Evolutionary conservation across 164 flowering plant species (phyloP).

Genomic region (Chimonanthus salicifolius): DNA sequence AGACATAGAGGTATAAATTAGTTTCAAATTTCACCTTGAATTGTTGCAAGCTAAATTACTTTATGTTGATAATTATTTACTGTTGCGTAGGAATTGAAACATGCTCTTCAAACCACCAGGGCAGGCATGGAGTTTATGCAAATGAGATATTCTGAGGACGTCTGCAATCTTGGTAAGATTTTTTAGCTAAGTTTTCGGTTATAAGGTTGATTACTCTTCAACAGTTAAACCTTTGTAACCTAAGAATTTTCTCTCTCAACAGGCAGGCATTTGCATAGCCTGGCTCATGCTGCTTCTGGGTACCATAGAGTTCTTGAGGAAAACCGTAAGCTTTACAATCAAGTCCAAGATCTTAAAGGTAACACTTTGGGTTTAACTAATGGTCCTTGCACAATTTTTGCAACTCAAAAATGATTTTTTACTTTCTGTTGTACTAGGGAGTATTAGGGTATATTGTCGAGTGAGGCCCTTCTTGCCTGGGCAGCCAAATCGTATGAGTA

Average conservation of each 20-base stretch:
- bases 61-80: not conserved
- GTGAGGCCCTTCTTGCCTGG: slow-evolving; percentile 86
- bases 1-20: slow-evolving; percentile 54
- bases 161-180: slow-evolving; percentile 64
- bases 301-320: slow-evolving; percentile 95
- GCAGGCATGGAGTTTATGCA: slow-evolving; percentile 87
- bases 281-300: slow-evolving; percentile 89
- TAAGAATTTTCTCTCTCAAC: slow-evolving; percentile 7
- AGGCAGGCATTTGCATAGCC: slow-evolving; percentile 75
- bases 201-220: not conserved
- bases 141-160: slow-evolving; percentile 73
- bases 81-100: slow-evolving; percentile 57
- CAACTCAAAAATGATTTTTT: slow-evolving; percentile 3
- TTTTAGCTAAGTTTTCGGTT: not conserved
- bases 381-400: not conserved
- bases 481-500: slow-evolving; percentile 46
- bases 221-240: not conserved
- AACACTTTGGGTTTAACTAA: slow-evolving; percentile 1
- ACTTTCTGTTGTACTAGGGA: slow-evolving; percentile 40
- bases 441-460: slow-evolving; percentile 94
- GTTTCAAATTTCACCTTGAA: not conserved
- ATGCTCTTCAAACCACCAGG: slow-evolving; percentile 61
- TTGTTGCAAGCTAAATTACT: not conserved
- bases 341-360: slow-evolving; percentile 99
- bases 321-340: slow-evolving; percentile 90